Base-by-base conservation (phyloP, 371 early-diverging fungal genomes). In the Smittium mucronatum region DNA sequence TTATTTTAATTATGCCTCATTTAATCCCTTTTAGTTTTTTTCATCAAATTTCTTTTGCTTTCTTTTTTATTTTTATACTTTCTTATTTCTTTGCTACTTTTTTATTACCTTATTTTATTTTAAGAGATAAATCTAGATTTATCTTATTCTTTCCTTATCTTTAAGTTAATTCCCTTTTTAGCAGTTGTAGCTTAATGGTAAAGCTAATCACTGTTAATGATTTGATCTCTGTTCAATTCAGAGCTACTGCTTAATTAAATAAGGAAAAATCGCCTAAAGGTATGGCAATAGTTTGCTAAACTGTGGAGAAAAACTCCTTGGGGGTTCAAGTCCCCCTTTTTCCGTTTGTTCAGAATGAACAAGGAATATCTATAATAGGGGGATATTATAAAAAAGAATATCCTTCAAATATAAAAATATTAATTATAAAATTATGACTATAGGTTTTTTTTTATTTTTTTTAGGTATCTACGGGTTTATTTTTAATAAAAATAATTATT, bases 391-490 rank as follows among this genome's bases (percentile, higher is more conserved):
- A 47, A 47, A 47, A 47, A 47, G 47, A 47, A 47, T 47, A 47
- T 47, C 21, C 47, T 70, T 70, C 57, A 67, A 29, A 30, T 67
- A 72, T 63, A 70, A 64, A 33, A 33, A 74, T 60, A 75, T 68
- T 68, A 67, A 69, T 58, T 67, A 58, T 59, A 69, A 67, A 63
- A 69, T 70, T 71, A 76, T 76, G 76, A 76, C 74, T 75, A 75
- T 76, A 75, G 75, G 75, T 70, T 76, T 76, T 70, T 76, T 76
- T 75, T 76, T 76, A 76, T 76, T 76, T 75, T 76, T 76, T 75
- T 72, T 75, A 33, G 75, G 75, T 66, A 76, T 76, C 69, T 76
- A 76, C 74, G 66, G 66, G 16, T 66, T 73, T 67, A 47, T 70
- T 61, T 70, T 71, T 30, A 36, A 63, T 70, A 35, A 34, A 67